A percentile compares a stretch with the other conserved stretches of the same genome.
phyloP scores from a whole-genome alignment of 768 basidiomycete species.

The Auricularia cornea region DNA sequence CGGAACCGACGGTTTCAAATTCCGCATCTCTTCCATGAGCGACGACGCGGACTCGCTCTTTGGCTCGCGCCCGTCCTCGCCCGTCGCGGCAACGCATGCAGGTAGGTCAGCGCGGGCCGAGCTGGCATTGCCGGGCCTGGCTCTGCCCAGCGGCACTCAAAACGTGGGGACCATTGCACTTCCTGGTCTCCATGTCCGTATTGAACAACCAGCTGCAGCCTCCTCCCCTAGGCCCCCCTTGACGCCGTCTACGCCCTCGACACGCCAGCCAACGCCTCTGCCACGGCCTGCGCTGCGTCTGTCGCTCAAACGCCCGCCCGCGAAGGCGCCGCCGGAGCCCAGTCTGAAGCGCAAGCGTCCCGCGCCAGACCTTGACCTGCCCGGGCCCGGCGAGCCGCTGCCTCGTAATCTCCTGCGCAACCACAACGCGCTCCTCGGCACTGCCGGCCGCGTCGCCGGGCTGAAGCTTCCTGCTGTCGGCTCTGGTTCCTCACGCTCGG shows the following conservation, averaged over 20 bases:
- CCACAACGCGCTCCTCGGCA: constrained; percentile 62
- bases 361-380: constrained; percentile 28
- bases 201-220: constrained; percentile 19
- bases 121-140: constrained; percentile 47
- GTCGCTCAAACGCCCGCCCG: not conserved
- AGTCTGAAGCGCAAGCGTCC: not conserved
- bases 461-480: constrained; percentile 42
- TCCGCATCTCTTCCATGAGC: not conserved
- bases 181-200: constrained; percentile 78
- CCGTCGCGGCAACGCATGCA: constrained; percentile 33
- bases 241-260: not conserved
- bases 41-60: constrained; percentile 69
- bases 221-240: not conserved
- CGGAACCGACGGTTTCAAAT: not conserved
- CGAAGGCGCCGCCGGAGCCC: not conserved
- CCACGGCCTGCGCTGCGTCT: not conserved
- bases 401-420: constrained; percentile 67
- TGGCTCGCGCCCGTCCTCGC: constrained; percentile 68
- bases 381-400: constrained; percentile 49
- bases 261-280: not conserved
- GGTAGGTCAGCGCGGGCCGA: constrained; percentile 60
- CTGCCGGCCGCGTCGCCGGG: constrained; percentile 60
- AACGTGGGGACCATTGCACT: constrained; percentile 98
- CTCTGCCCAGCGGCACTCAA: constrained; percentile 42
- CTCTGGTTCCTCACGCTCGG: constrained; percentile 44